Base-by-base conservation (phyloP, 2,329 filamentous ascomycete genomes). In the Madurella mycetomatis region DNA sequence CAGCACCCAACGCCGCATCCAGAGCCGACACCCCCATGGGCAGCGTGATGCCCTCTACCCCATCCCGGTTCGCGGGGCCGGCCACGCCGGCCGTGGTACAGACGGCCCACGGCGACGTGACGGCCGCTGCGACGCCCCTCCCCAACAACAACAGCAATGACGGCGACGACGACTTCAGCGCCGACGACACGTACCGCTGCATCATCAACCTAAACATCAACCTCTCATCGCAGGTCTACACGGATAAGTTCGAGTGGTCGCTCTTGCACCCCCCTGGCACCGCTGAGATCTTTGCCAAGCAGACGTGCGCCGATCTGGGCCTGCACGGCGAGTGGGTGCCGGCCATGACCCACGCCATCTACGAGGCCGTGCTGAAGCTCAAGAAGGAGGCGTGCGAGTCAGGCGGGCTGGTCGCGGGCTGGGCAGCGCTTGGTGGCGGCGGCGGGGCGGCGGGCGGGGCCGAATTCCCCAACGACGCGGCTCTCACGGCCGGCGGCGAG, bases 221-320 rank as follows among this genome's bases (percentile, higher is more conserved):
- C 66, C 80, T 97, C 18, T 86, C 91, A 50, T 95, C 95, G 53
- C 86, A 88, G 63, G 81, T 97, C 12, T 97, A 96, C 71, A 95
- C 90, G 3, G 94, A 99, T 77, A 96, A 92, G 67, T 97, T 99
- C 60, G 92, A 97, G 69, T 97, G 92, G 92, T 97, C 92, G 5
- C 76, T 99, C 17, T 78, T 96, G 16, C 92, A 97, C 65, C 91
- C 92, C 2, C 88, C 91, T 1, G 92, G 92, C 18, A 91, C 92
- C 41, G 90, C 94, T 0, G 92, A 99, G 70, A 84, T 87, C 12
- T 97, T 97, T 69, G 92, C 94, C 34, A 90, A 90, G 67, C 84
- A 90, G 60, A 97, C 94, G 0, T 97, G 94, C 68, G 88, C 90
- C 30, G 94, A 99, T 68, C 77, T 99, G 9, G 92, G 92, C 7